phyloP scores from a whole-genome alignment of 176 grass and related monocot genomes.

The Microstegium vimineum region DNA sequence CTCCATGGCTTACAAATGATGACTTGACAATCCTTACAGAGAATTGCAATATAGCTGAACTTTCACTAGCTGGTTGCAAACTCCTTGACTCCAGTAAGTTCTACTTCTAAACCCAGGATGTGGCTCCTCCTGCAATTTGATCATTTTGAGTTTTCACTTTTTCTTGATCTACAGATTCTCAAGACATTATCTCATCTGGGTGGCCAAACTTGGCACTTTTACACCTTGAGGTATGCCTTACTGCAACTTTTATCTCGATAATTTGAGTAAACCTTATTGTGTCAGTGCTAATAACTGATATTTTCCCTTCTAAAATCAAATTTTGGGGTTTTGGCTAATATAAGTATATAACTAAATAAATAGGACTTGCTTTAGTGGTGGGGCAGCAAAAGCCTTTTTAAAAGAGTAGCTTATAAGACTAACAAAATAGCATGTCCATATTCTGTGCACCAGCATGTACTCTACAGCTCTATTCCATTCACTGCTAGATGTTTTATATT shows the following conservation, averaged over 20 bases:
- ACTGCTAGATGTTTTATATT: neutral
- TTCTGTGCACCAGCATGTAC: neutral
- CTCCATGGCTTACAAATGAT: slow-evolving; percentile 76
- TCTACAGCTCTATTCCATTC: neutral
- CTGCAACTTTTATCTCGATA: neutral
- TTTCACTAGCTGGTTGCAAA: slow-evolving; percentile 73
- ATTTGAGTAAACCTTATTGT: neutral
- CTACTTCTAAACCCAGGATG: neutral
- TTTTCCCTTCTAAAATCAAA: neutral
- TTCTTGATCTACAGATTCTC: slow-evolving; percentile 37
- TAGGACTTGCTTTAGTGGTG: neutral
- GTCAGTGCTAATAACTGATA: neutral
- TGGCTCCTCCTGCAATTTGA: neutral
- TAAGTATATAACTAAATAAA: neutral
- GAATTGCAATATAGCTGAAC: slow-evolving; percentile 60
- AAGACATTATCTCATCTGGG: slow-evolving; percentile 61
- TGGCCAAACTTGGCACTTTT: slow-evolving; percentile 68
- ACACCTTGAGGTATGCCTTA: slow-evolving; percentile 57
- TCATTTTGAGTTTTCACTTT: neutral
- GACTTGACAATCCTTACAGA: slow-evolving; percentile 53
- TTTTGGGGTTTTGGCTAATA: neutral
- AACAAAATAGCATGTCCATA: neutral
- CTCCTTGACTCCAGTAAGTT: slow-evolving; percentile 72
- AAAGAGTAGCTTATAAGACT: neutral
- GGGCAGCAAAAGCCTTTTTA: neutral